Conservation (phyloP, 169 alveolate species). For the Cryptosporidium tyzzeri region DNA sequence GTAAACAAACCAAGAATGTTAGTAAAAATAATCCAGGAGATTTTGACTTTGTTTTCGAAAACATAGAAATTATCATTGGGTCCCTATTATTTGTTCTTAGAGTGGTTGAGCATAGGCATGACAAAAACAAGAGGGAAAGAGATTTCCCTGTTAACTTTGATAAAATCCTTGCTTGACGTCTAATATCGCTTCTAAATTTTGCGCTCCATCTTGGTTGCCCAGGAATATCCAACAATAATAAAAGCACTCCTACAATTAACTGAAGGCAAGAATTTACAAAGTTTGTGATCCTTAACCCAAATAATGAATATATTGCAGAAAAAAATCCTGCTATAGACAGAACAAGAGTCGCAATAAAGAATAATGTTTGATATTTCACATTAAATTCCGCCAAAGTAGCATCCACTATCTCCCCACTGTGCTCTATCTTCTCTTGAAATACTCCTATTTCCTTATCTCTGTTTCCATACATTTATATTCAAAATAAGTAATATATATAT, state of each 20-base stretch:
- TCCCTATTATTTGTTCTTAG: constrained; percentile 72
- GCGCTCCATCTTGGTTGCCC: constrained; percentile 93
- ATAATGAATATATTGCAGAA: constrained; percentile 82
- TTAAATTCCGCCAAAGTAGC: constrained; percentile 87
- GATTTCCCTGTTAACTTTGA: constrained; percentile 90
- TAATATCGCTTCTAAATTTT: constrained; percentile 85
- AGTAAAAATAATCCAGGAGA: constrained; percentile 36
- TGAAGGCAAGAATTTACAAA: constrained; percentile 83
- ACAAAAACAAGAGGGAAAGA: constrained; percentile 84
- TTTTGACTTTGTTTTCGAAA: constrained; percentile 23
- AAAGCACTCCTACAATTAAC: constrained; percentile 83
- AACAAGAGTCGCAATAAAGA: constrained; percentile 86
- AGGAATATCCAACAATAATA: constrained; percentile 90
- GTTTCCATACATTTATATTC: background rate
- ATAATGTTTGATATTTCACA: constrained; percentile 88
- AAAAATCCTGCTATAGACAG: constrained; percentile 85
- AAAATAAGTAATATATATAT: background rate
- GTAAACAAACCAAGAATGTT: constrained; percentile 30
- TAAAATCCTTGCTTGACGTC: constrained; percentile 87
- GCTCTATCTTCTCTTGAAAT: constrained; percentile 84
- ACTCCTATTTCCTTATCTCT: constrained; percentile 4
- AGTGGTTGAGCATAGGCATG: constrained; percentile 77
- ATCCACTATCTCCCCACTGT: constrained; percentile 90
- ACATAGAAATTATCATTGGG: background rate
- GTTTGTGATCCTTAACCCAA: constrained; percentile 80